Evolutionary conservation across 2,329 filamentous ascomycete genomes (phyloP), one percentile per base, ranked within the genome.

Genomic region (Cryphonectria naterciae): DNA sequence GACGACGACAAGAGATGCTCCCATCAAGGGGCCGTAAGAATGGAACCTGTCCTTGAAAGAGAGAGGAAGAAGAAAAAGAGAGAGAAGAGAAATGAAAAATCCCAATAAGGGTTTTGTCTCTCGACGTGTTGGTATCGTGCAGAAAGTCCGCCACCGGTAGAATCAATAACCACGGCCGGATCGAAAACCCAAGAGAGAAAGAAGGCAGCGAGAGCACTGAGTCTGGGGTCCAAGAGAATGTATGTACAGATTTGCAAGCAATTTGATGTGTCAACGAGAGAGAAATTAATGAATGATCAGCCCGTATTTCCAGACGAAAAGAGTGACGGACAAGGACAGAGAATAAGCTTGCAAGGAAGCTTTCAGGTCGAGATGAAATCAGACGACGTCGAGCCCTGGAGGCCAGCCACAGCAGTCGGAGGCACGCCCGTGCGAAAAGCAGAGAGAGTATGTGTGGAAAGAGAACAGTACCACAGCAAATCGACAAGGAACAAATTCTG

Each of bases 241-340:
- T 64, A 28, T 28, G 60, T 39, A 64, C 61, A 64, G 28, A 28
- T 15, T 64, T 46, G 6, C 39, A 17, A 41, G 25, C n/a, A n/a
- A 64, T 32, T 3, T 35, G 39, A 64, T 46, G 39, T 64, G 39
- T 49, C 17, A 46, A n/a, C 43, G 22, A 52, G 32, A 11, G 19
- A 19, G 28, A 32, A 63, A 65, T 22, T 39, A 72, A 41, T 17
- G 68, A 72, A 68, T 68, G 64, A 67, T 65, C 65, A 72, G 70
- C 71, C 68, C 65, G 68, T 56, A 68, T 61, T 63, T 62, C 52
- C 13, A 56, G 64, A 43, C 52, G 71, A 68, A 68, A 62, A 46
- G 61, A 70, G 32, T 22, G 15, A 35, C 1, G 46, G 22, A 54
- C 28, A 41, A 32, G 15, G 41, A 25, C 39, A 52, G 28, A 54